Conservation (phyloP, 768 basidiomycete genomes). For the Suillus weaverae region DNA sequence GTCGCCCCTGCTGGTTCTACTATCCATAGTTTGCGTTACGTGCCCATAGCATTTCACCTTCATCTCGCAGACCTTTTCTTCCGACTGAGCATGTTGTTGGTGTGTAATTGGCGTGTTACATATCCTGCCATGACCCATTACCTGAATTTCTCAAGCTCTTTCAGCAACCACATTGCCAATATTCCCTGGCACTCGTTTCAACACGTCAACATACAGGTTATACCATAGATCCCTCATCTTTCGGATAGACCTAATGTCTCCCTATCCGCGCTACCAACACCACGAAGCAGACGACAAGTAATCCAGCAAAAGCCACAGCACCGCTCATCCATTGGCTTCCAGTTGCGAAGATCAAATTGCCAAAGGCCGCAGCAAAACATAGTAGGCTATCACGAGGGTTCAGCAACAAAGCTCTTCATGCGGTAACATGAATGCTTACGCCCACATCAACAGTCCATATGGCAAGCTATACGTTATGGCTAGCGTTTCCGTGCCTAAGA, state of each 20-base stretch:
- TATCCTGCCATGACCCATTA: background rate
- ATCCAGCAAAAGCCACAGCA: background rate
- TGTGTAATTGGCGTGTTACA: background rate
- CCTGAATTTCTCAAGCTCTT: background rate
- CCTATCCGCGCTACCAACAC: background rate
- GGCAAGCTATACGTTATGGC: slow-evolving; percentile 34
- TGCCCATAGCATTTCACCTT: background rate
- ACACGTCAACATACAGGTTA: background rate
- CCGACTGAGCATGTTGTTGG: background rate
- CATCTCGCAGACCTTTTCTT: background rate
- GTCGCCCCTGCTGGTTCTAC: background rate
- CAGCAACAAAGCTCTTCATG: background rate
- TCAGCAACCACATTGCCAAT: background rate
- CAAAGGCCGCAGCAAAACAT: background rate
- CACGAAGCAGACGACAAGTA: background rate
- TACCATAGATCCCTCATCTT: background rate
- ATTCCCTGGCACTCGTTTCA: background rate
- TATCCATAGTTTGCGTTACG: background rate
- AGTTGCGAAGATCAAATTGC: background rate
- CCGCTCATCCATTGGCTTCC: background rate
- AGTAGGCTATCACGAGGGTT: background rate
- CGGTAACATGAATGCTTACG: slow-evolving; percentile 13
- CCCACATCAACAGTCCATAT: slow-evolving; percentile 33
- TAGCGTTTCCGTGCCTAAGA: slow-evolving; percentile 26
- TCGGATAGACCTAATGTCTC: background rate